phyloP scores from a whole-genome alignment of 1,284 basidiomycete species.

The Neotropicomus parvogracilis region DNA sequence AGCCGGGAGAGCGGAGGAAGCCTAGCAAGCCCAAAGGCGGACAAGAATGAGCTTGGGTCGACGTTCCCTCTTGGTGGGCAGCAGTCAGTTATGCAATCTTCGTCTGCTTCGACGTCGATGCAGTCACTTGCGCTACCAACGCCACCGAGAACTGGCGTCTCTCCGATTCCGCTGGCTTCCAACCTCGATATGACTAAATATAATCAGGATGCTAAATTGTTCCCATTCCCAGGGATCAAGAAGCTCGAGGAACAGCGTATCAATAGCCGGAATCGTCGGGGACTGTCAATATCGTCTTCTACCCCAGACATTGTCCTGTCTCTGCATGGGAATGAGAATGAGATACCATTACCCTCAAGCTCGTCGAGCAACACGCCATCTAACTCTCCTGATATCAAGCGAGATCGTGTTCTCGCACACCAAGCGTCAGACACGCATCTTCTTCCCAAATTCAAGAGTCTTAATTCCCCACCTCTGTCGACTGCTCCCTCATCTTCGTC shows the following conservation, averaged over 20 bases:
- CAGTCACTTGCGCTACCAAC: slow-evolving; percentile 54
- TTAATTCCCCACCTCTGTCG: slow-evolving; percentile 40
- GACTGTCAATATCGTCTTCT: slow-evolving; percentile 52
- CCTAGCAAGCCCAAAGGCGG: slow-evolving; percentile 54
- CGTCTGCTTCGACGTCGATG: slow-evolving; percentile 63
- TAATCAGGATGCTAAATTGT: slow-evolving; percentile 70
- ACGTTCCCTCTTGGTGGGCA: slow-evolving; percentile 40
- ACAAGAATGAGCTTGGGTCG: slow-evolving; percentile 46
- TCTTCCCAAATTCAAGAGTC: slow-evolving; percentile 47
- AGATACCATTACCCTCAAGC: slow-evolving; percentile 42
- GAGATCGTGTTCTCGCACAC: slow-evolving; percentile 63
- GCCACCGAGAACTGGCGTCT: slow-evolving; percentile 52
- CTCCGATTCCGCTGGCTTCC: slow-evolving; percentile 67
- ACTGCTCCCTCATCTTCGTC: slow-evolving; percentile 45
- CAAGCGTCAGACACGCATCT: slow-evolving; percentile 66
- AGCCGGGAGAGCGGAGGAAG: slow-evolving; percentile 75
- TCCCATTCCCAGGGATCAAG: slow-evolving; percentile 84
- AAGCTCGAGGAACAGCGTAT: slow-evolving; percentile 67
- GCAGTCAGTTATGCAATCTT: slow-evolving; percentile 52
- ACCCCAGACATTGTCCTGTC: slow-evolving; percentile 58
- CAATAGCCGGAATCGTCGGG: slow-evolving; percentile 50
- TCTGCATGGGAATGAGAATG: slow-evolving; percentile 43
- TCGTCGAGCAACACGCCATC: slow-evolving; percentile 51
- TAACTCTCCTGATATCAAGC: slow-evolving; percentile 45
- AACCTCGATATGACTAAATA: slow-evolving; percentile 60